Base-by-base conservation (phyloP, 2,329 filamentous ascomycete genomes). In the Metarhizium album region DNA sequence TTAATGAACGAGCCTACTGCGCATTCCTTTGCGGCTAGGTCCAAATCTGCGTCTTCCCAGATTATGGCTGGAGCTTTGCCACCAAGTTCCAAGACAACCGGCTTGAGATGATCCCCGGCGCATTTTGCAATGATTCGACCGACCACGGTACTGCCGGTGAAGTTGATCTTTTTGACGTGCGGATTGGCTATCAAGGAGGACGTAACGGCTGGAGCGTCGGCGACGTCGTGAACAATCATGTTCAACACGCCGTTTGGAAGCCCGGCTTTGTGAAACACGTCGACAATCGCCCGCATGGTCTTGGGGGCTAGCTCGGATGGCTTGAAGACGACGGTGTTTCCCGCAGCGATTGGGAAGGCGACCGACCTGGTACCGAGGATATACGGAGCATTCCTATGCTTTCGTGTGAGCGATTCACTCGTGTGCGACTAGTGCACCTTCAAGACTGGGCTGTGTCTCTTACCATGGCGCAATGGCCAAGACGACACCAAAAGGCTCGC, bases 381-480 rank as follows among this genome's bases (percentile, higher is more conserved):
- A 54, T 76, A 74, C 2, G 78, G 72, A 1, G 79, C 75, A 56
- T 83, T 81, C 76, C 78, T 80, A 31, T 22, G 3, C 24, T 23
- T n/a, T 16, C 1, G 14, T 23, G 27, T 45, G 16, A 43, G 38
- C 27, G 11, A 29, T 9, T n/a, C 43, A 22, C n/a, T 24, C 35
- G 4, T 14, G 20, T 6, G 7, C 20, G 6, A n/a, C n/a, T n/a
- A 43, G n/a, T 2, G 16, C 22, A 22, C 4, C 18, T 40, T 4
- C 18, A 18, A 14, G 5, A 27, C 20, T 29, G 31, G 8, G 20
- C n/a, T n/a, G n/a, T n/a, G 38, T 5, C 7, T 57, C 70, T 58
- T 72, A 90, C 88, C 89, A 95, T 9, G 89, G 87, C 2, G 85
- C 86, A 64, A 94, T 89, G 2, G 80, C 83, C 29, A 94, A 70